phyloP scores from a whole-genome alignment of 441 rosid genomes.

The Pelargonium citronellum region DNA sequence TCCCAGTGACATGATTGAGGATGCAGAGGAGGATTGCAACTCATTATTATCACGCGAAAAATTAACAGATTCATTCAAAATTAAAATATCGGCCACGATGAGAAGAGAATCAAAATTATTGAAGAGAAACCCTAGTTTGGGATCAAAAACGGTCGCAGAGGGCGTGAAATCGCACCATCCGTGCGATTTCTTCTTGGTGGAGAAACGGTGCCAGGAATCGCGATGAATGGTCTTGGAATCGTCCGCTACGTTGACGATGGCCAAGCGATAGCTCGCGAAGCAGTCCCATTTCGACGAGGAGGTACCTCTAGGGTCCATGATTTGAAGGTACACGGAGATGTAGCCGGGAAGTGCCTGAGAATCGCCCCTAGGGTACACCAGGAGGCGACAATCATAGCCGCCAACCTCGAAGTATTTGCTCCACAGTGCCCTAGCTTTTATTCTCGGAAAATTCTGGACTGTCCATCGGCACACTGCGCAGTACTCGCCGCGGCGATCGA shows the following conservation, averaged over 20 bases:
- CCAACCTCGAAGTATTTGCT: slow-evolving; percentile 99
- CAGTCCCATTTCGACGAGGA: slow-evolving; percentile 93
- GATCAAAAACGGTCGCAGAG: slow-evolving; percentile 67
- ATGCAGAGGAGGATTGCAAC: slow-evolving; percentile 35
- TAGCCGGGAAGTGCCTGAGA: slow-evolving; percentile 97
- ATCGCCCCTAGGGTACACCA: slow-evolving; percentile 94
- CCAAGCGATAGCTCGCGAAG: slow-evolving; percentile 88
- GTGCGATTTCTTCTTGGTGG: slow-evolving; percentile 90
- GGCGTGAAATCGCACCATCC: slow-evolving; percentile 99
- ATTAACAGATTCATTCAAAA: slow-evolving; percentile 71
- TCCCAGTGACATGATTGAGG: slow-evolving; percentile 34
- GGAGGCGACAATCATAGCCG: slow-evolving; percentile 91
- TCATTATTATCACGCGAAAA: slow-evolving; percentile 76
- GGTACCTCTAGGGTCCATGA: slow-evolving; percentile 94
- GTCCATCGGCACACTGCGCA: slow-evolving; percentile 92
- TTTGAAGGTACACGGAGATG: slow-evolving; percentile 84
- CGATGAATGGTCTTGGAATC: slow-evolving; percentile 88
- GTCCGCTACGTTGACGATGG: slow-evolving; percentile 67
- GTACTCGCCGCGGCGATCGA: slow-evolving; percentile 85
- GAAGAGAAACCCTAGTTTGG: slow-evolving; percentile 72
- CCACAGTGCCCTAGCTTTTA: slow-evolving; percentile 89
- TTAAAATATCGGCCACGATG: slow-evolving; percentile 82
- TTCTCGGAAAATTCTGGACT: slow-evolving; percentile 66
- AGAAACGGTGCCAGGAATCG: slow-evolving; percentile 96
- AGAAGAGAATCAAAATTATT: slow-evolving; percentile 60